Evolutionary conservation across 2,329 filamentous ascomycete species (phyloP), one percentile per base, ranked within the genome.

Genomic region (Tolypocladium endophyticum): DNA sequence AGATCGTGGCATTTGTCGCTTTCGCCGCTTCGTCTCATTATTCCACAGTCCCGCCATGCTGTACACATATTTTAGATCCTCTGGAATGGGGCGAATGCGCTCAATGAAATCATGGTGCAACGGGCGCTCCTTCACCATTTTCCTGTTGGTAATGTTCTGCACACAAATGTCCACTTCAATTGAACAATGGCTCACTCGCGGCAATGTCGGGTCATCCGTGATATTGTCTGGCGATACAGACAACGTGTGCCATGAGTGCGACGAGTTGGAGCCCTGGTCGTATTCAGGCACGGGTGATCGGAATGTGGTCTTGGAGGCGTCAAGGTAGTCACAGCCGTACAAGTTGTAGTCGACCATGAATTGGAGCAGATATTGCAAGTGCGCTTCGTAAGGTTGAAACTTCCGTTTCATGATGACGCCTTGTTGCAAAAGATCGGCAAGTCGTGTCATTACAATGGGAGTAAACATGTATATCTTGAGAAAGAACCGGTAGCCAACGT

Each of bases 261-360:
- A 73, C 12, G 81, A 75, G 60, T 81, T 80, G n/a, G 71, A 73
- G 7, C 85, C 76, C 28, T 87, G 81, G n/a, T 86, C 77, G 66
- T 84, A 85, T 11, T 81, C 76, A 0, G 92, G 92, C 2, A 97
- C 78, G 0, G 92, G 92, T 2, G 79, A 79, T 59, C 94, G 85
- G 69, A 96, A 97, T 35, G 76, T 80, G 1, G 87, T 84, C 63
- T 85, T 89, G 12, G 78, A 78, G 56, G 86, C 88, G 61, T 93
- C 84, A 64, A 97, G 85, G 67, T 93, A 95, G 59, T 86, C 87
- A 70, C 94, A 99, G 8, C 95, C 95, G 71, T 96, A 97, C 65
- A 99, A 78, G 70, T 97, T 99, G 78, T 95, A 99, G 72, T 99
- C 95, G 64, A 88, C 89, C 94, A 99, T 97, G 84, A 95, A 99